These are phyloP conservation scores for Cordyceps militaris DNA, from an alignment of 2,329 filamentous ascomycete species.

Conservation along the genomic window DNA sequence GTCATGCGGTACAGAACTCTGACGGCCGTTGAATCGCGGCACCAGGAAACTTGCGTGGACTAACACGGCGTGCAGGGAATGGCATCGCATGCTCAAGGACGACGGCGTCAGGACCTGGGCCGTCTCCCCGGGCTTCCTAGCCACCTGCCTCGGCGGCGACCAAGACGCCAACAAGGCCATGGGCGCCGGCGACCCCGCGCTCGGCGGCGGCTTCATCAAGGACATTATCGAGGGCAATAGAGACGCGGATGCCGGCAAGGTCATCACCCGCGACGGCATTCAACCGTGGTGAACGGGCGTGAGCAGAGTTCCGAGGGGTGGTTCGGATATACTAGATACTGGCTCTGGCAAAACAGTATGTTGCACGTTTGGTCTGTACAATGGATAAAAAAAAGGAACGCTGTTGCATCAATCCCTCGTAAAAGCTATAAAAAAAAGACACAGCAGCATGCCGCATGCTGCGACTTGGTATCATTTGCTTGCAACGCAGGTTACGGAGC, in stretches of 20 bases:
- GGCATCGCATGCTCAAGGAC: slow-evolving; percentile 30
- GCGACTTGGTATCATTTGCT: too few relatives aligned
- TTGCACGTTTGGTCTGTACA: too few relatives aligned
- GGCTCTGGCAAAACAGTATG: too few relatives aligned
- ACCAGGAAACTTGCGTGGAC: neutral
- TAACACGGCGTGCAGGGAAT: slow-evolving; percentile 22
- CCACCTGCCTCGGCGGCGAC: slow-evolving; percentile 30
- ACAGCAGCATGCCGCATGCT: too few relatives aligned
- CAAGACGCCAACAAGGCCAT: slow-evolving; percentile 18
- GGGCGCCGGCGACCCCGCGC: slow-evolving; percentile 26
- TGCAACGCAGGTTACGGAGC: too few relatives aligned
- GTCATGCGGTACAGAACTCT: slow-evolving; percentile 28
- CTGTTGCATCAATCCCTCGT: too few relatives aligned
- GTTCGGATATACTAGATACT: neutral
- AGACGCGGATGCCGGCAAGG: slow-evolving; percentile 34
- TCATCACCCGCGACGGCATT: slow-evolving; percentile 19
- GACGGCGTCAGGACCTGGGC: slow-evolving; percentile 36
- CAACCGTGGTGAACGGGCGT: slow-evolving; percentile 4
- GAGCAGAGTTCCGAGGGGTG: neutral
- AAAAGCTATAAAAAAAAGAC: too few relatives aligned
- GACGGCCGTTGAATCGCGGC: too few relatives aligned
- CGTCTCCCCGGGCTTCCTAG: slow-evolving; percentile 35
- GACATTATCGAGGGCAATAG: slow-evolving; percentile 33
- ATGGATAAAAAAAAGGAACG: too few relatives aligned
- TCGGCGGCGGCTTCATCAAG: slow-evolving; percentile 33